Evolutionary conservation across 2,329 filamentous ascomycete species (phyloP), one percentile per base, ranked within the genome.

Genomic region (Fusarium staphyleae): DNA sequence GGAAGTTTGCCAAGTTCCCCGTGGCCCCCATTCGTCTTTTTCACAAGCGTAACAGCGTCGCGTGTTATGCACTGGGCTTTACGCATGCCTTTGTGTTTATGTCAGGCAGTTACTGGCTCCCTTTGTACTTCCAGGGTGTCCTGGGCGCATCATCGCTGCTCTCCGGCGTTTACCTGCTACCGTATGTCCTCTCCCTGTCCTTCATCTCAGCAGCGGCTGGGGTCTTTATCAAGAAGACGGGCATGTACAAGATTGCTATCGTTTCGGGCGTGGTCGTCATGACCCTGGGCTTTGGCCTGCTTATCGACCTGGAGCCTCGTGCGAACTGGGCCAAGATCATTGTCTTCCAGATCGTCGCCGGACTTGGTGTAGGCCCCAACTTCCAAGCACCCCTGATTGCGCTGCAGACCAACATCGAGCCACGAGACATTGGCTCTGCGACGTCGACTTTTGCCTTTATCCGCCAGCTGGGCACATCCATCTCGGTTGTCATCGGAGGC

Each of bases 71-170:
- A 3, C 78, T 89, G 35, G 87, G 86, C 62, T 91, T 91, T 74
- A 81, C 84, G 57, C 90, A 96, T 70, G 87, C 87, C 36, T 83
- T 87, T 62, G 85, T 89, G 60, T 93, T 93, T 77, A 91, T 93
- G 67, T 84, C 87, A 1, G 85, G 84, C 24, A 85, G 83, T 57
- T 96, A 93, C 78, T 96, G 89, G 75, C 79, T 96, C 4, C 91
- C 91, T 0, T 80, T 96, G 3, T 96, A 96, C 77, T 93, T 92
- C 74, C 91, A 96, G 74, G 83, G 87, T 44, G 86, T 90, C 44
- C 79, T 90, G 35, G 82, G 88, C 42, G 85, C 85, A 2, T 80
- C 81, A 0, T 87, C 90, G 0, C 82, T 93, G 29, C 75, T 88
- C 24, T 89, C 86, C 1, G 91, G 91, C 42, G 85, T 93, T 41